Base-by-base conservation (phyloP, 2,329 filamentous ascomycete species). In the Diplodia mutila region DNA sequence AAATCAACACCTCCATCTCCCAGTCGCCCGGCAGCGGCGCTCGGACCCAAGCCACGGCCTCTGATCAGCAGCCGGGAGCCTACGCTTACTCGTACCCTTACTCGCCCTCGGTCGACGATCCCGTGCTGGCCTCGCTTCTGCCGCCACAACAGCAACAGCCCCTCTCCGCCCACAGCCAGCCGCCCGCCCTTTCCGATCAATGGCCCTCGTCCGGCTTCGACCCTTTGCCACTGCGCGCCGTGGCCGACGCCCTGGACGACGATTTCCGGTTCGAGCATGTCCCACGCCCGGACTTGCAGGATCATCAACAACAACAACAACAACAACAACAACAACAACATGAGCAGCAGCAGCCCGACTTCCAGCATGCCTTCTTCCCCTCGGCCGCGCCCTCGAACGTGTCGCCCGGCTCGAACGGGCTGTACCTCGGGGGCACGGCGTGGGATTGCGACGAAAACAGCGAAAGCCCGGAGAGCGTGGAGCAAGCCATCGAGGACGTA, bases 361-460 rank as follows among this genome's bases (percentile, higher is more conserved):
- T 37, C n/a, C 23, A 61, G 27, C 59, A 29, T n/a, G 39, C 42
- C 18, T 48, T 37, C 59, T 63, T 63, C 29, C 53, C 32, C 18
- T 34, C 39, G 18, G 46, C 59, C 46, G 27, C 42, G n/a, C 27
- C 59, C 18, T 63, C 59, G n/a, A 63, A 42, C 42, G 25, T 29
- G 9, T 63, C 59, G 11, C 32, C 42, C 1, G 46, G 42, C 46
- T 51, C 59, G 27, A 51, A 18, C 29, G 59, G 46, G 18, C 16
- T 63, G 27, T 63, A 63, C n/a, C 25, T 63, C 27, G 9, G 27
- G 7, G 59, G 59, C 11, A 12, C 59, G 9, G 59, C 42, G 12
- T 63, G 59, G 59, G 59, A 63, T n/a, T 63, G 46, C 29, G 75
- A 70, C 68, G 69, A 66, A 25, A 70, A 68, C 63, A 65, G 69